Percentiles rank a stretch among this genome's conserved stretches.
Conservation (phyloP, 2,329 filamentous ascomycete species). For the Davidsoniella virescens region DNA sequence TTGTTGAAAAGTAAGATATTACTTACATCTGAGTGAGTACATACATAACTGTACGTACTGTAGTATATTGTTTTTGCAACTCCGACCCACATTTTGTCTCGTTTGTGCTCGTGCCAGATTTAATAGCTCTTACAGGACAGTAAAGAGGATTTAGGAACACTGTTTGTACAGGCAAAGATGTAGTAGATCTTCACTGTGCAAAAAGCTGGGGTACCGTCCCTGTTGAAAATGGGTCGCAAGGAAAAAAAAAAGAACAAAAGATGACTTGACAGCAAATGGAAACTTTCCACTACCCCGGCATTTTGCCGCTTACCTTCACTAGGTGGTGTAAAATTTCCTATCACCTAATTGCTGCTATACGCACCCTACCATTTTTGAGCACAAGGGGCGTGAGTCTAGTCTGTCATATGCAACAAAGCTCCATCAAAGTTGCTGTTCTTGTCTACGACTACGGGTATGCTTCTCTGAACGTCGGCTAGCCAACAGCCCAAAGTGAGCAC, state of each 20-base stretch:
- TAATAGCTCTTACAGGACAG: background rate
- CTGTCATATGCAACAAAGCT: constrained; percentile 1
- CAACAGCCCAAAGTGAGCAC: too few species aligned
- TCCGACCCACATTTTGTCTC: constrained; percentile 1
- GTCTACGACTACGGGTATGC: background rate
- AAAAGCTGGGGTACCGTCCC: background rate
- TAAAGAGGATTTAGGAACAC: background rate
- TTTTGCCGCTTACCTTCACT: background rate
- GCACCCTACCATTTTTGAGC: too few species aligned
- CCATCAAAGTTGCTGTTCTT: background rate
- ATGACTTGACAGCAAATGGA: constrained; percentile 5
- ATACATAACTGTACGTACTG: too few species aligned
- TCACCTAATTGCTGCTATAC: too few species aligned
- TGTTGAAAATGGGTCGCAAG: background rate
- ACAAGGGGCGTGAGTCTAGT: background rate
- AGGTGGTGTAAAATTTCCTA: too few species aligned
- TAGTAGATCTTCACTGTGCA: constrained; percentile 1
- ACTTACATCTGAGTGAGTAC: too few species aligned
- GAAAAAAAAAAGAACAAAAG: constrained; percentile 1
- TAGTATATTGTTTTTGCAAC: background rate
- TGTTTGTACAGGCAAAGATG: background rate
- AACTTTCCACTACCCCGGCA: constrained; percentile 2
- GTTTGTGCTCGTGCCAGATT: constrained; percentile 3
- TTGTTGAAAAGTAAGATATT: too few species aligned
- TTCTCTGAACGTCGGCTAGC: too few species aligned